These are phyloP conservation scores for Macrophomina phaseolina DNA, from an alignment of 2,329 filamentous ascomycete genomes.

Conservation along the genomic window DNA sequence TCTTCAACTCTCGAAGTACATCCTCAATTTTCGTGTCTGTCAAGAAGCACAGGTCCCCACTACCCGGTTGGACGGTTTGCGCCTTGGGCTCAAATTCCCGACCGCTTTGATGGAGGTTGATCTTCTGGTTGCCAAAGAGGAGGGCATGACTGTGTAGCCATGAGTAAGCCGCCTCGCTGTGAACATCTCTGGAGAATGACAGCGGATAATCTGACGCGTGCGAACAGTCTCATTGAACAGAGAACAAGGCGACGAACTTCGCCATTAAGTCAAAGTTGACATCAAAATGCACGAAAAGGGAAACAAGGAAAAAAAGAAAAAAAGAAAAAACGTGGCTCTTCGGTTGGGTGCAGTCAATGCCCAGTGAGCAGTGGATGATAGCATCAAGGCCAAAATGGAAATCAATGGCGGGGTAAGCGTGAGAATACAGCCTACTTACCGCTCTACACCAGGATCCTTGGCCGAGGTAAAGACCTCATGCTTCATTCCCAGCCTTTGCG, in stretches of 20 bases:
- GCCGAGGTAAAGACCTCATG: constrained; percentile 25
- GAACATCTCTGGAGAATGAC: no score
- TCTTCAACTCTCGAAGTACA: constrained; percentile 24
- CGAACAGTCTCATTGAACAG: no score
- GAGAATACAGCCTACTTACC: background rate
- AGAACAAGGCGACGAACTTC: no score
- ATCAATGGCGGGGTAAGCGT: background rate
- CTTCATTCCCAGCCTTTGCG: constrained; percentile 28
- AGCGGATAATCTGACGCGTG: no score
- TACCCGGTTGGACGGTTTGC: constrained; percentile 26
- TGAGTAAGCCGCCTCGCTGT: no score
- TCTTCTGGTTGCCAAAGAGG: constrained; percentile 30
- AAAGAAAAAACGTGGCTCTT: no score
- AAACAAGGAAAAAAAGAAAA: no score
- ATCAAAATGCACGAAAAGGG: no score
- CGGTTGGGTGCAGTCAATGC: no score
- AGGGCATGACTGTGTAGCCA: constrained; percentile 23
- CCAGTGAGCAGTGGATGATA: background rate
- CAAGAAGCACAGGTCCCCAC: constrained; percentile 30
- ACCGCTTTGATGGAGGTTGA: constrained; percentile 30
- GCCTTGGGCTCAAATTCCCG: constrained; percentile 32
- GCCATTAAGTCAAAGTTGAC: no score
- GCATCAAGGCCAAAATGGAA: background rate
- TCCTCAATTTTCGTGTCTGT: constrained; percentile 26
- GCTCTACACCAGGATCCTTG: constrained; percentile 25